Percentiles rank a stretch among this genome's conserved stretches.
Evolutionary conservation across 2,329 filamentous ascomycete species (phyloP).

Genomic region (Pseudogymnoascus sp.): DNA sequence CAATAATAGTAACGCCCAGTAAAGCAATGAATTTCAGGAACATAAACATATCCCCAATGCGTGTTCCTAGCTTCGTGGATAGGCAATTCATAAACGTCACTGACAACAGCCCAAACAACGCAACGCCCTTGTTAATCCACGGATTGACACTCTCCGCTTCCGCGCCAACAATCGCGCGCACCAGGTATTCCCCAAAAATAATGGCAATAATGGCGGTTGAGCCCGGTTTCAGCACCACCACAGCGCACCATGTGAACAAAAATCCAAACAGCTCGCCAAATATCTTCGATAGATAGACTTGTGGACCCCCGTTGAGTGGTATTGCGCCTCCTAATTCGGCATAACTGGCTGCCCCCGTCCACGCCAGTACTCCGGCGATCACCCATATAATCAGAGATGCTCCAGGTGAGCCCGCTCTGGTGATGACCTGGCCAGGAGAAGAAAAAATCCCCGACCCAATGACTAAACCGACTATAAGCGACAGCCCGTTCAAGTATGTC

Average conservation of each 20-base stretch:
- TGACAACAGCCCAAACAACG: constrained; percentile 64
- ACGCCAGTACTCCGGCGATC: constrained; percentile 84
- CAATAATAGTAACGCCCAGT: constrained; percentile 77
- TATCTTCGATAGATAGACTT: constrained; percentile 92
- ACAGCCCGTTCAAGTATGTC: constrained; percentile 89
- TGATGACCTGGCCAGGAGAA: constrained; percentile 86
- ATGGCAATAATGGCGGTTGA: constrained; percentile 92
- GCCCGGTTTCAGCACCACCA: constrained; percentile 89
- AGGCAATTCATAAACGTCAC: constrained; percentile 87
- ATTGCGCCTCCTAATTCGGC: constrained; percentile 94
- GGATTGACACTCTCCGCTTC: constrained; percentile 73
- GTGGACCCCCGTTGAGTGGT: constrained; percentile 87
- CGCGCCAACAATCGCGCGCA: constrained; percentile 78
- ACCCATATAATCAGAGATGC: constrained; percentile 88
- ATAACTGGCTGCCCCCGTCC: constrained; percentile 93
- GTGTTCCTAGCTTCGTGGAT: constrained; percentile 80
- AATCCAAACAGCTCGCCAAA: constrained; percentile 92
- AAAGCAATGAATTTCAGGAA: constrained; percentile 93
- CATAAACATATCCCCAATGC: constrained; percentile 89
- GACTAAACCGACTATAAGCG: constrained; percentile 83
- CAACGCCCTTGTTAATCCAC: constrained; percentile 88
- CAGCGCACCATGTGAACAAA: constrained; percentile 92
- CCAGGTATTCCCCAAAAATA: constrained; percentile 97
- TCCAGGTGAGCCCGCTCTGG: constrained; percentile 83
- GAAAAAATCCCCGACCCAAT: constrained; percentile 97